Evolutionary conservation across 2,329 filamentous ascomycete genomes (phyloP), one percentile per base, ranked within the genome.

Genomic region (Exserohilum rostratum): DNA sequence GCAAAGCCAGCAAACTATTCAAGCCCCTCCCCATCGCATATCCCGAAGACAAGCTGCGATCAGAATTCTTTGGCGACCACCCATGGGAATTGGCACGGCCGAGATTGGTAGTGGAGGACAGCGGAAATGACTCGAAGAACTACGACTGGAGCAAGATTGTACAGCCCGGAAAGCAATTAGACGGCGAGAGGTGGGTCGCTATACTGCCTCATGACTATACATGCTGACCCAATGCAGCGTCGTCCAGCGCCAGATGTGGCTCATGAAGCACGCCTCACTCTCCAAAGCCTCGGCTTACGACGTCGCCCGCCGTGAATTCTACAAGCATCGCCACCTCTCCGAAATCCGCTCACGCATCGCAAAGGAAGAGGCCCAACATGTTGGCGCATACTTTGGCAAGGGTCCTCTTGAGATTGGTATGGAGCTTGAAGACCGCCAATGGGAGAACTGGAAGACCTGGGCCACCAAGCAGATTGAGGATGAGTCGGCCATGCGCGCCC

Each of bases 61-160:
- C 78, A 64, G 85, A 87, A 25, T 99, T 98, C 79, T 99, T 90
- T 80, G 86, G 83, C 69, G 93, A 99, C 75, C 95, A 99, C 74
- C 95, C 95, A 5, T 99, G 95, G 95, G 95, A 99, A 78, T 80
- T 99, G 70, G 95, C 95, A 15, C 84, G 93, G 59, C 95, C 95
- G 50, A 84, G 91, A 64, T 82, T 96, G 54, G 81, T 99, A 42
- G 79, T 98, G 9, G 95, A 99, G 78, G 81, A 87, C 64, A 89
- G 93, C 68, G 95, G 95, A 48, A 90, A 89, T 71, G 93, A 99
- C 70, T 81, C 85, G 46, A 85, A 88, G 73, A 81, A 78, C 50
- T 87, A 86, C 67, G 86, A 97, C 75, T 98, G 93, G 93, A 90
- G 88, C 65, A 87, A 82, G 20, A 76, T 96, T 64, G 80, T 83